Base-by-base conservation (phyloP, 176 grass and related monocot species). In the Aegilops tauschii region DNA sequence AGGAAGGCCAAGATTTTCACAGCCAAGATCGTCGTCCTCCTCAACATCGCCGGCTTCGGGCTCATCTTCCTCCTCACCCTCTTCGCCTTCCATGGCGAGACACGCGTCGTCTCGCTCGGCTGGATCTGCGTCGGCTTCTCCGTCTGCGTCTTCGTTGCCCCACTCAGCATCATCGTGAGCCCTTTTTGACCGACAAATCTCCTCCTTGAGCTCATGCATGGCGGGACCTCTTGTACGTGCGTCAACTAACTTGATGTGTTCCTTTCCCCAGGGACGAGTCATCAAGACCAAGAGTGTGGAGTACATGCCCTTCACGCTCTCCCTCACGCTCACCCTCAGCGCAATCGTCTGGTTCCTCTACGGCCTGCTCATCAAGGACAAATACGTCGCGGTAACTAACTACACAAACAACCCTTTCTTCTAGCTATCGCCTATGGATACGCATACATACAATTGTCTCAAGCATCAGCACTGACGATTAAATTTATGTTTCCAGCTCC, bases 341-440 rank as follows among this genome's bases (percentile, higher is more conserved):
- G 91, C 95, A 0, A 49, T 95, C 28, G 89, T 89, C 27, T 98
- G 95, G 95, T 98, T 95, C 86, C 81, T 92, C 35, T 98, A 98
- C 25, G 95, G 95, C 29, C 80, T 98, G 12, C 80, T 95, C 35
- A 91, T 86, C 30, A 93, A 92, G 77, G 95, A 98, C 84, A 88
- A 90, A 88, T 98, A 93, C 3, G 85, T 98, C 1, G 85, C 85
- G 72, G 95, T n/a, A 42, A 72, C 5, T n/a, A 42, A 72, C 5
- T 72, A 18, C 21, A 7, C 4, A 25, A 20, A 59, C 54, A 21
- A 59, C 7, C 54, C 54, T 21, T 8, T 44, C 39, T 40, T 40
- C 39, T 40, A 40, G 39, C 14, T 54, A 54, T 0, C 1, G 5
- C 50, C 4, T 14, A 17, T 56, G 6, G 6, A 20, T 58, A 20